phyloP scores from a whole-genome alignment of 352 stramenopile species.

The Pythium myriotylum region DNA sequence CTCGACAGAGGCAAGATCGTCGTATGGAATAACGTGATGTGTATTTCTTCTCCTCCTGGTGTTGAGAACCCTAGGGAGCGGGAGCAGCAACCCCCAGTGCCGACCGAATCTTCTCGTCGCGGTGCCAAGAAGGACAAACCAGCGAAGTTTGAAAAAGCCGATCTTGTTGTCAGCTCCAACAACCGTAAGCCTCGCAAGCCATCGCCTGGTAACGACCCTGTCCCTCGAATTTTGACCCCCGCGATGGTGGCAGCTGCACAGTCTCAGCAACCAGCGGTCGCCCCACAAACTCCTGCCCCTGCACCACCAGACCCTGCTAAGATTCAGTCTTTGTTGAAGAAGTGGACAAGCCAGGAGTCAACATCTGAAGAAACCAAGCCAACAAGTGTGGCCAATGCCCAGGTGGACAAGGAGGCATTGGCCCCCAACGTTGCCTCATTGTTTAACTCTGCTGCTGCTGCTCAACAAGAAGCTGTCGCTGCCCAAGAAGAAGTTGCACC shows the following conservation, averaged over 20 bases:
- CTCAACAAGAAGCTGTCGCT: slow-evolving; percentile 12
- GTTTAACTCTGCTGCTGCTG: slow-evolving; percentile 39
- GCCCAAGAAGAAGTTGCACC: slow-evolving; percentile 30
- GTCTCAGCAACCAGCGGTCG: background rate
- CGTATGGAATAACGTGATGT: slow-evolving; percentile 90
- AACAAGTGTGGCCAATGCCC: background rate
- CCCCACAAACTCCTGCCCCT: slow-evolving; percentile 21
- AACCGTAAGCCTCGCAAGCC: slow-evolving; percentile 22
- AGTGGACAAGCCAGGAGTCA: slow-evolving; percentile 50
- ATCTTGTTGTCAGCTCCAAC: slow-evolving; percentile 21
- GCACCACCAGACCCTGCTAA: slow-evolving; percentile 51
- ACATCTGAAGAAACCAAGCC: slow-evolving; percentile 13
- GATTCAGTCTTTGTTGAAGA: slow-evolving; percentile 64
- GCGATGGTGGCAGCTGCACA: slow-evolving; percentile 12
- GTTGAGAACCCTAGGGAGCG: slow-evolving; percentile 17
- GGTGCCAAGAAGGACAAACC: slow-evolving; percentile 13
- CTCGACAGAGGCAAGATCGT: slow-evolving; percentile 96
- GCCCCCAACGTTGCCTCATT: slow-evolving; percentile 46
- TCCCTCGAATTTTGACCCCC: slow-evolving; percentile 15
- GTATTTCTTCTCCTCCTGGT: slow-evolving; percentile 56
- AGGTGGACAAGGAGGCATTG: slow-evolving; percentile 26
- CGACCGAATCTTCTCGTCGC: background rate
- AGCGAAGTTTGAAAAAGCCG: slow-evolving; percentile 9
- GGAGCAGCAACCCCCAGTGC: background rate
- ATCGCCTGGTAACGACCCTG: slow-evolving; percentile 3